Percentiles rank a stretch among this genome's conserved stretches.
These are phyloP conservation scores for Lasiosphaeriaceae sp. DNA, from an alignment of 495 filamentous ascomycete species.

Conservation along the genomic window DNA sequence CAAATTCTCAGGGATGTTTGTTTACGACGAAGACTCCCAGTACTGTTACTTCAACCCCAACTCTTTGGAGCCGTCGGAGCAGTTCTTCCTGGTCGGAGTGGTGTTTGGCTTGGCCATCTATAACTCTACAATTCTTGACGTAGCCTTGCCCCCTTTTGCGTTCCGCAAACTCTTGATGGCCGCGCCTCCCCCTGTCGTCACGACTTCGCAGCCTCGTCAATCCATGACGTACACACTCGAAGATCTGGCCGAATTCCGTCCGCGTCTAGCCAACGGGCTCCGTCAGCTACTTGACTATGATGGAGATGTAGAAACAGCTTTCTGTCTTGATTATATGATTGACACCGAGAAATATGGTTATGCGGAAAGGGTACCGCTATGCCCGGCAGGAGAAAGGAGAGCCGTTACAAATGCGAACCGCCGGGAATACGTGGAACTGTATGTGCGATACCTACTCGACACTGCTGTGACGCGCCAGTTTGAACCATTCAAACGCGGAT, in stretches of 20 bases:
- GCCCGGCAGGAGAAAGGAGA: slow-evolving; percentile 66
- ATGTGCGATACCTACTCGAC: slow-evolving; percentile 78
- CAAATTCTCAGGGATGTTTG: slow-evolving; percentile 63
- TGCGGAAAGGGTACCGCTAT: slow-evolving; percentile 62
- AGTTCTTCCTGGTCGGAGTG: slow-evolving; percentile 88
- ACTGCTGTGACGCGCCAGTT: slow-evolving; percentile 77
- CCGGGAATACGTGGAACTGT: slow-evolving; percentile 83
- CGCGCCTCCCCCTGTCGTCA: slow-evolving; percentile 52
- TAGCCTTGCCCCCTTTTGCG: slow-evolving; percentile 86
- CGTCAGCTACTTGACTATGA: slow-evolving; percentile 76
- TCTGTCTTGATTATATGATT: slow-evolving; percentile 79
- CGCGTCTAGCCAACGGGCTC: slow-evolving; percentile 71
- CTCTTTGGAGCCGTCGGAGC: slow-evolving; percentile 88
- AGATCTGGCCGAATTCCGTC: slow-evolving; percentile 82
- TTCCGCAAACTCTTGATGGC: slow-evolving; percentile 84
- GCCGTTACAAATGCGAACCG: slow-evolving; percentile 83
- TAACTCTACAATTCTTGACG: slow-evolving; percentile 92
- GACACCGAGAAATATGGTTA: slow-evolving; percentile 77
- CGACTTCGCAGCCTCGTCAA: slow-evolving; percentile 54
- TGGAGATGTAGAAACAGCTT: slow-evolving; percentile 77
- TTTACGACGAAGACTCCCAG: slow-evolving; percentile 90
- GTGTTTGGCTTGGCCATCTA: slow-evolving; percentile 90
- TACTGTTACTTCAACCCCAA: slow-evolving; percentile 95
- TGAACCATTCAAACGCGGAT: slow-evolving; percentile 92
- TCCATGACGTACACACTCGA: slow-evolving; percentile 70